Base-by-base conservation (phyloP, 345 rosid genomes). In the Garcia nutans region DNA sequence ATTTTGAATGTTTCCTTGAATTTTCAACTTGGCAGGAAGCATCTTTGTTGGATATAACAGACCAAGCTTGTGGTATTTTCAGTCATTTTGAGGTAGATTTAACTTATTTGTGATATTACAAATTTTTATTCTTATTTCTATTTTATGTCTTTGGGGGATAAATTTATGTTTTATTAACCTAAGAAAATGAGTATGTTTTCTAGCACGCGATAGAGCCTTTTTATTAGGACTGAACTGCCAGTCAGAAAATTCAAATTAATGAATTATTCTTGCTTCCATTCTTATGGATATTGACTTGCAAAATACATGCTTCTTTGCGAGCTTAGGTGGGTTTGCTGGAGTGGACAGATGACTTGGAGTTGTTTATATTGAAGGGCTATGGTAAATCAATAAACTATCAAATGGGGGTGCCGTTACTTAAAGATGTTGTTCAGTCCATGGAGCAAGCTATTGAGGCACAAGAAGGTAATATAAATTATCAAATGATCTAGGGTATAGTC, bases 301-400 rank as follows among this genome's bases (percentile, higher is more conserved):
- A 52, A 69, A 70, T 33, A 44, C 74, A 37, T 31, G 50, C 50
- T 37, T 47, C 10, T 11, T 2, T 76, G 9, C 66, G 33, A 82
- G 72, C 69, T 68, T 61, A 96, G 99, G 87, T 92, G 79, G 88
- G 90, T 81, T 88, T 93, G 88, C 86, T 96, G 86, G 99, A 91
- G 87, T 96, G 99, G 99, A 78, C 92, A 66, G 95, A 96, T 85
- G 99, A 93, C 84, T 74, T 92, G 81, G 97, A 92, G 86, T 74
- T 82, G 73, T 93, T 90, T 77, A 70, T 96, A 49, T 79, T 93
- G 77, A 96, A 93, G 87, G 99, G 94, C 64, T 93, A 93, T 72
- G 94, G 98, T 56, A 84, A 91, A 31, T 88, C 97, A 56, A 71
- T 96, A 76, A 96, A 92, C 79, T 96, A 93, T 72, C 81, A 83